Conservation (phyloP, 306 rosid genomes). For the Gillenia trifoliata region DNA sequence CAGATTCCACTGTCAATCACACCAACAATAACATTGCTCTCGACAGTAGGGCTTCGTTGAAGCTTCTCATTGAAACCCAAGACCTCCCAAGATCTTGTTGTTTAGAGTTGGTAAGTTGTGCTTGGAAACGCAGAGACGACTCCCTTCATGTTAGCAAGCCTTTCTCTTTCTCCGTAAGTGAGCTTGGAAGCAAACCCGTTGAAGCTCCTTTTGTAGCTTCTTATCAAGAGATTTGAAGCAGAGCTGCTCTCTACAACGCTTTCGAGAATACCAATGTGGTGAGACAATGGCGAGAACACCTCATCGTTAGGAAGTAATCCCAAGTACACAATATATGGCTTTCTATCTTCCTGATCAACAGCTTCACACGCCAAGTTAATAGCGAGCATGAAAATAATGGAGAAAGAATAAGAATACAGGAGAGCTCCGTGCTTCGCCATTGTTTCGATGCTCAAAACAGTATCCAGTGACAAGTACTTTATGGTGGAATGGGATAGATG, state of each 20-base stretch:
- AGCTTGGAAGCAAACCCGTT: not conserved
- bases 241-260: not conserved
- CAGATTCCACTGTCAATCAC: constrained; percentile 11
- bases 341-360: not conserved
- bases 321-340: not conserved
- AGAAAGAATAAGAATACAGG: not conserved
- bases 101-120: not conserved
- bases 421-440: not conserved
- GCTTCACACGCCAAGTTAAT: not conserved
- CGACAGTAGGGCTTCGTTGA: not conserved
- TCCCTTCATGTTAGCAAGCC: not conserved
- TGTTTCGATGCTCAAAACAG: not conserved
- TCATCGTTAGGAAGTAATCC: not conserved
- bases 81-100: constrained; percentile 18
- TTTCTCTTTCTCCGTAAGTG: not conserved
- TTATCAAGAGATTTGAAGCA: not conserved
- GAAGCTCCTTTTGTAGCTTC: not conserved
- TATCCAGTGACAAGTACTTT: not conserved
- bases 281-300: not conserved
- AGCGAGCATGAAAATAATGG: not conserved
- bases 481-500: not conserved
- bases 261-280: not conserved
- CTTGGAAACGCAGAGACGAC: not conserved
- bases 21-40: constrained; percentile 3
- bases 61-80: not conserved